phyloP scores from a whole-genome alignment of 2,329 filamentous ascomycete genomes.

The Zasmidium angulare region DNA sequence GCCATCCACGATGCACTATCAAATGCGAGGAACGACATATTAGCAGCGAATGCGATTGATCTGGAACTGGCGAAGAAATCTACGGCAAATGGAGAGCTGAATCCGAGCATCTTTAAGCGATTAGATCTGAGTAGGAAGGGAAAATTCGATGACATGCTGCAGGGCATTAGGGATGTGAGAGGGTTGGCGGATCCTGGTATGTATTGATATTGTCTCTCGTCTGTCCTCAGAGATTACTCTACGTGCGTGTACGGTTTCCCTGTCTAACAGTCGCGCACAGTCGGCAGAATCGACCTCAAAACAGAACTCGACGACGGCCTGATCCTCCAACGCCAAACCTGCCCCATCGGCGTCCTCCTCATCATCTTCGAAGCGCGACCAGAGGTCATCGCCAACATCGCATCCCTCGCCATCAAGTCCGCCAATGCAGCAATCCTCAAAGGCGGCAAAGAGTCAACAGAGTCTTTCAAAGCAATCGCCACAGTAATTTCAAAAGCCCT shows the following conservation, averaged over 20 bases:
- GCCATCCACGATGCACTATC: constrained; percentile 77
- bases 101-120: constrained; percentile 79
- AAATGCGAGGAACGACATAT: constrained; percentile 69
- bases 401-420: constrained; percentile 91
- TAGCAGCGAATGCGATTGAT: constrained; percentile 83
- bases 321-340: constrained; percentile 81
- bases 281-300: constrained; percentile 79
- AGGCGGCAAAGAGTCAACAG: constrained; percentile 91
- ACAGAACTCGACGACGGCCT: constrained; percentile 86
- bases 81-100: constrained; percentile 72
- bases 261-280: constrained; percentile 53
- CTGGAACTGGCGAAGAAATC: constrained; percentile 72
- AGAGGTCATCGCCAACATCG: constrained; percentile 98
- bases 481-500: constrained; percentile 79
- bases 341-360: constrained; percentile 93
- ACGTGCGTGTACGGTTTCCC: too few relatives aligned
- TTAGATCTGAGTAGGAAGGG: constrained; percentile 82
- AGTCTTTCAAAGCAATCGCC: constrained; percentile 92
- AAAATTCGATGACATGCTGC: constrained; percentile 97
- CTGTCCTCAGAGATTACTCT: too few relatives aligned
- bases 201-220: too few relatives aligned
- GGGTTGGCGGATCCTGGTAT: constrained; percentile 80
- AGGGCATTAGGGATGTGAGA: constrained; percentile 87
- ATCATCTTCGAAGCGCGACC: constrained; percentile 98
- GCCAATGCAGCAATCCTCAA: constrained; percentile 97